Base-by-base conservation (phyloP, 257 asterid genomes). In the Prunella vulgaris region DNA sequence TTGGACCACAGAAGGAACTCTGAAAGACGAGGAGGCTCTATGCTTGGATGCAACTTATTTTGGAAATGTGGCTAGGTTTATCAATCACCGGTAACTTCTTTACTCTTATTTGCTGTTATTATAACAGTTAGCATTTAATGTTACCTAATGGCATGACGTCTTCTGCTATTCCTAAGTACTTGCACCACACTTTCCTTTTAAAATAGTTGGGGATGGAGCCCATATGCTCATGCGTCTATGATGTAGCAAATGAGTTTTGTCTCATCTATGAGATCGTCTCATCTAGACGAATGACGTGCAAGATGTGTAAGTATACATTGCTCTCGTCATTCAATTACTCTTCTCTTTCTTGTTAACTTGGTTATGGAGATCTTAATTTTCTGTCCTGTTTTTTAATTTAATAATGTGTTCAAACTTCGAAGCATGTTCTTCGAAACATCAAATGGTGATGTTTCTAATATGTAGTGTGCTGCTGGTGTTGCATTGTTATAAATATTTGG, bases 21-120 rank as follows among this genome's bases (percentile, higher is more conserved):
- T 87, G 52, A 81, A 81, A 69, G 95, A 89, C 57, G 90, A 89
- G 62, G 90, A 89, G 10, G 96, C 90, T 3, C 88, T 87, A 24
- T 87, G 90, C 62, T 79, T 89, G 86, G 96, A 87, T 35, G 93
- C 96, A 32, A 86, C 94, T 9, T 13, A 69, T 57, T 89, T 74
- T 61, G 96, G 96, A 18, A 89, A 89, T 27, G 82, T 89, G 18
- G 89, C 93, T 33, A 77, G 96, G 71, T 88, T 88, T 67, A 85
- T 89, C 68, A 89, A 89, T 77, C 95, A 89, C 68, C 77, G 90
- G 96, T 81, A 79, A 76, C 71, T 77, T 40, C 38, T 35, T 49
- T 33, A 20, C 27, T 20, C 56, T 40, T 35, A 18, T 8, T 12
- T 30, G 7, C 20, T 12, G 21, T 53, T 22, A 52, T 9, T 52